These are phyloP conservation scores for Wickerhamiella bombiphila DNA, from an alignment of 805 yeast genomes.

Conservation along the genomic window DNA sequence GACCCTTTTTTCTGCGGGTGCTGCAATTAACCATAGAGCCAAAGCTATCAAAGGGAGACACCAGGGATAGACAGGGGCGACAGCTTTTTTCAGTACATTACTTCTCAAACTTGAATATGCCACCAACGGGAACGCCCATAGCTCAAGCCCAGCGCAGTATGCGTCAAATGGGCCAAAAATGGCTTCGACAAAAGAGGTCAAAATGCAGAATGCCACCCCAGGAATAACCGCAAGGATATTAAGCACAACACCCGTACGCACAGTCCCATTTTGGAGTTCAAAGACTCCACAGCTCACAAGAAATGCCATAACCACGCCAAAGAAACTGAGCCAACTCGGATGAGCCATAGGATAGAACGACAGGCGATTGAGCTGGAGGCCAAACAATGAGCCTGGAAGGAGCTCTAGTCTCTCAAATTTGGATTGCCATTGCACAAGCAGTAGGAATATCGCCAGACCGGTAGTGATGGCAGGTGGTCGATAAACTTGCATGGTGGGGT, in stretches of 20 bases:
- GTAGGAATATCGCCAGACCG: constrained; percentile 44
- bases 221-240: constrained; percentile 57
- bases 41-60: constrained; percentile 33
- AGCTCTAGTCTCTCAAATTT: constrained; percentile 32
- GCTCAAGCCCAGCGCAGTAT: background rate
- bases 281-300: constrained; percentile 47
- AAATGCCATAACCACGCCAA: constrained; percentile 43
- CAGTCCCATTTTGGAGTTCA: constrained; percentile 67
- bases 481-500: no score
- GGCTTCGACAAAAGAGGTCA: constrained; percentile 2
- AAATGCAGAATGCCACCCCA: constrained; percentile 42
- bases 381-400: constrained; percentile 40
- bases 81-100: no score
- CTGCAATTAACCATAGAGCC: constrained; percentile 36
- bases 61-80: constrained; percentile 47
- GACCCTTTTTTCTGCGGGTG: background rate
- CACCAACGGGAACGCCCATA: constrained; percentile 51
- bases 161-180: background rate
- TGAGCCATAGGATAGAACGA: constrained; percentile 67
- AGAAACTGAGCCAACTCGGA: constrained; percentile 42
- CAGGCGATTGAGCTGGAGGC: constrained; percentile 35
- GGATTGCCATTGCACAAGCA: constrained; percentile 28
- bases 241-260: constrained; percentile 67
- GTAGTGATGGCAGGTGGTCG: constrained; percentile 47
- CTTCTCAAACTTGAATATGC: no score